phyloP scores from a whole-genome alignment of 768 basidiomycete species.

The Rubroboletus pulcherrimus region DNA sequence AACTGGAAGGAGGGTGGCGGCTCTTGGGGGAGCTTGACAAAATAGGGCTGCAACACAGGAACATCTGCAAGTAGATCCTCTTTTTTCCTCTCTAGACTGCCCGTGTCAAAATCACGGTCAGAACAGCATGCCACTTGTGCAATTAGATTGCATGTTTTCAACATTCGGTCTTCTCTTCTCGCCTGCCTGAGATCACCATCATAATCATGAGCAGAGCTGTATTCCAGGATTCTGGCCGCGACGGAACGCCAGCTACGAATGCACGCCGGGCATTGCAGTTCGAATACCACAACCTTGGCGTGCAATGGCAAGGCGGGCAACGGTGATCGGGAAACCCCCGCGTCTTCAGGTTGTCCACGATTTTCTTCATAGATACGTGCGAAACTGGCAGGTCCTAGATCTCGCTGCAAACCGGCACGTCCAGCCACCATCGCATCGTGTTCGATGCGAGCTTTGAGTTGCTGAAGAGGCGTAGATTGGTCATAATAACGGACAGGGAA shows the following conservation, averaged over 20 bases:
- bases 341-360: too few relatives aligned
- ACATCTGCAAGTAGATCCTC: not conserved
- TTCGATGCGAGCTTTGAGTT: too few relatives aligned
- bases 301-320: slow-evolving; percentile 35
- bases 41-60: slow-evolving; percentile 25
- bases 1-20: too few relatives aligned
- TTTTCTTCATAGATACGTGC: not conserved
- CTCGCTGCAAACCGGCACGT: too few relatives aligned
- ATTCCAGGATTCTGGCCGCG: slow-evolving; percentile 30
- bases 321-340: slow-evolving; percentile 27
- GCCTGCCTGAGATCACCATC: too few relatives aligned
- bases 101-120: too few relatives aligned
- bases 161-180: too few relatives aligned
- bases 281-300: slow-evolving; percentile 35
- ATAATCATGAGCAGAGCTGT: not conserved
- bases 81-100: not conserved
- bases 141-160: too few relatives aligned
- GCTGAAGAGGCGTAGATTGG: too few relatives aligned
- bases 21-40: not conserved
- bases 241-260: slow-evolving; percentile 38
- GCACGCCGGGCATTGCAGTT: slow-evolving; percentile 32
- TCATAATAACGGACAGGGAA: slow-evolving; percentile 37
- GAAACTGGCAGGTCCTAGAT: not conserved
- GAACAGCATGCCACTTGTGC: too few relatives aligned
- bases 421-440: too few relatives aligned